Base-by-base conservation (phyloP, 176 grass and related monocot genomes). In the Triticum timopheevii region DNA sequence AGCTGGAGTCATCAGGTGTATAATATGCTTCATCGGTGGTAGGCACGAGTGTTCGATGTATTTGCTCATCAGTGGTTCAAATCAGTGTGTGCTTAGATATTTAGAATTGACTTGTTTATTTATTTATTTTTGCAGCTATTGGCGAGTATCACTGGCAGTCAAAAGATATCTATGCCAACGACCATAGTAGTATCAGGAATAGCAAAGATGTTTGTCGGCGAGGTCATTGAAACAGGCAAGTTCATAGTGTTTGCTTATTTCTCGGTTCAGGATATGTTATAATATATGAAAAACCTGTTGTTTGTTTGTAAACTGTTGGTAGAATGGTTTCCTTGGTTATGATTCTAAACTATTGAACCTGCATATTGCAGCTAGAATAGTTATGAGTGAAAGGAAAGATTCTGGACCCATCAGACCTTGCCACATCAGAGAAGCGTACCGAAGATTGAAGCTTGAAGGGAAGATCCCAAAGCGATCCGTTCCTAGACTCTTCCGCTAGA, bases 141-240 rank as follows among this genome's bases (percentile, higher is more conserved):
- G 79, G 45, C 80, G 6, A 86, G 84, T 78, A 93, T 99, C 59
- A 99, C 92, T 20, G 94, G 94, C 54, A 97, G 87, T 87, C 97
- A 99, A 66, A 94, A 99, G 76, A 90, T 92, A 87, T 93, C 90
- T 88, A 49, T 88, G 69, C 90, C 94, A 17, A 92, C 88, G 0
- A 93, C 87, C 9, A 97, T 97, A 54, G 92, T 94, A 42, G 90
- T 97, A 47, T 93, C 97, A 71, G 94, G 92, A 85, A 90, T 94
- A 65, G 92, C 78, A 70, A 94, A 99, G 88, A 87, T 99, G 92
- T 97, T 97, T 89, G 90, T 93, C 65, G 97, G 94, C 10, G 90
- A 99, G 56, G 89, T 99, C 39, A 82, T 97, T 77, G 97, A 99
- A 90, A 99, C 92, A 89, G 91, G 97, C 77, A 92, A 89, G 88